These are phyloP conservation scores for Trametes polyzona DNA, from an alignment of 1,284 basidiomycete species.

Conservation along the genomic window DNA sequence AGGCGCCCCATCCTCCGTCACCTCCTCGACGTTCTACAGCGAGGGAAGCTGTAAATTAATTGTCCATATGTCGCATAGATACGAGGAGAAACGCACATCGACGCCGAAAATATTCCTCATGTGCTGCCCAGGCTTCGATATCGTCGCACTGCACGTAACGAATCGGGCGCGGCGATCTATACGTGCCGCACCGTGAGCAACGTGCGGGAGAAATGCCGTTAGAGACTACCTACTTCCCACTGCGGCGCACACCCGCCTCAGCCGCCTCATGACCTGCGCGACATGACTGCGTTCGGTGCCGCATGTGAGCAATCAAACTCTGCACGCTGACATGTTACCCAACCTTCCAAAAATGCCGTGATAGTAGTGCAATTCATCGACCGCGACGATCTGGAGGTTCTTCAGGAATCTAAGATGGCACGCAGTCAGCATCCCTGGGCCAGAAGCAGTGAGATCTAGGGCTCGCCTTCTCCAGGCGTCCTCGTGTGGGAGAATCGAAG, in stretches of 20 bases:
- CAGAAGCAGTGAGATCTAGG: constrained; percentile 3
- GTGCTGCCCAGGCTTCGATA: constrained; percentile 77
- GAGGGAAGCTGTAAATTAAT: neutral
- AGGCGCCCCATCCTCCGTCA: constrained; percentile 86
- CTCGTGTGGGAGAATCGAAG: constrained; percentile 85
- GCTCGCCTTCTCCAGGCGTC: constrained; percentile 78
- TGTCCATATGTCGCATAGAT: neutral
- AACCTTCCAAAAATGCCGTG: constrained; percentile 74
- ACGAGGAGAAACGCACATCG: constrained; percentile 38
- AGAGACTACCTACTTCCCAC: constrained; percentile 70
- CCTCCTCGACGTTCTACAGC: constrained; percentile 60
- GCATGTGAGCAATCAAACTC: neutral
- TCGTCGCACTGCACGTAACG: constrained; percentile 90
- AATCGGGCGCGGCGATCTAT: constrained; percentile 67
- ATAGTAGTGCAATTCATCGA: constrained; percentile 89
- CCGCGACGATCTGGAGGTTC: constrained; percentile 78
- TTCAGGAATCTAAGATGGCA: constrained; percentile 63
- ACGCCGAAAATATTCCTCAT: constrained; percentile 81
- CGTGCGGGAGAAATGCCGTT: neutral
- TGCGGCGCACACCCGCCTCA: constrained; percentile 82
- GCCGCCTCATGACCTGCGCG: constrained; percentile 76
- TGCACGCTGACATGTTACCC: neutral
- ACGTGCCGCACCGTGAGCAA: neutral
- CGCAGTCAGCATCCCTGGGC: neutral
- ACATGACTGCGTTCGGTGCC: constrained; percentile 59